phyloP scores from a whole-genome alignment of 2,329 filamentous ascomycete genomes.

The Capronia epimyces region DNA sequence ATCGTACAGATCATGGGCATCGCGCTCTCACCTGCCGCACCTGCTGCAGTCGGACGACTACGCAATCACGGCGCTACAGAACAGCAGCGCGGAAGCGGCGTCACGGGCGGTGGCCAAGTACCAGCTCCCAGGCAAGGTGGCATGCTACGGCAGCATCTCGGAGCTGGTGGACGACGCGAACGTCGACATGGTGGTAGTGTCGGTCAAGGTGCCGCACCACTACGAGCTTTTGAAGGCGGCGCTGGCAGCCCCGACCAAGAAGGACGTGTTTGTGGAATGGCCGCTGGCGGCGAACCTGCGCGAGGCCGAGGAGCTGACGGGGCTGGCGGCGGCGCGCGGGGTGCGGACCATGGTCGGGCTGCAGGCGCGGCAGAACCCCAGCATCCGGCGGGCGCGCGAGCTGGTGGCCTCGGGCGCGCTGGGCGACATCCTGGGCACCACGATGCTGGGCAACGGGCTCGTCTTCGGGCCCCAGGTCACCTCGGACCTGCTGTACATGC shows the following conservation, averaged over 20 bases:
- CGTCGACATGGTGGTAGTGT: constrained; percentile 52
- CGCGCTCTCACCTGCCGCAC: constrained; percentile 7
- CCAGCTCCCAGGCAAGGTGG: constrained; percentile 38
- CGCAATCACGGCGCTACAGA: constrained; percentile 29
- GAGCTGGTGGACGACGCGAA: constrained; percentile 44
- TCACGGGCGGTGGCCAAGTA: constrained; percentile 41
- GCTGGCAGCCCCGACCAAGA: constrained; percentile 47
- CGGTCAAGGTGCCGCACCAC: constrained; percentile 52
- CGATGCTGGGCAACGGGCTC: constrained; percentile 26
- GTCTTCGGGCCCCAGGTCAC: constrained; percentile 4
- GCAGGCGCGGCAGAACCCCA: constrained; percentile 47
- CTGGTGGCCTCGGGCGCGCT: constrained; percentile 44
- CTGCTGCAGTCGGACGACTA: constrained; percentile 6
- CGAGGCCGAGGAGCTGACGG: constrained; percentile 40
- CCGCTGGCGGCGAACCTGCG: constrained; percentile 46
- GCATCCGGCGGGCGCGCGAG: constrained; percentile 42
- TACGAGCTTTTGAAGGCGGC: constrained; percentile 42
- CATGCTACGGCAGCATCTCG: constrained; percentile 44
- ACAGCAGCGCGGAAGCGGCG: constrained; percentile 45
- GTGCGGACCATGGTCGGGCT: constrained; percentile 45
- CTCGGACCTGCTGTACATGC: constrained; percentile 4
- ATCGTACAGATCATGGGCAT: constrained; percentile 18
- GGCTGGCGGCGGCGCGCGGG: constrained; percentile 32
- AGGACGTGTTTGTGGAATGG: constrained; percentile 54
- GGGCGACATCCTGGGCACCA: constrained; percentile 51